Evolutionary conservation across 2,329 filamentous ascomycete species (phyloP).

Genomic region (Capronia americana): DNA sequence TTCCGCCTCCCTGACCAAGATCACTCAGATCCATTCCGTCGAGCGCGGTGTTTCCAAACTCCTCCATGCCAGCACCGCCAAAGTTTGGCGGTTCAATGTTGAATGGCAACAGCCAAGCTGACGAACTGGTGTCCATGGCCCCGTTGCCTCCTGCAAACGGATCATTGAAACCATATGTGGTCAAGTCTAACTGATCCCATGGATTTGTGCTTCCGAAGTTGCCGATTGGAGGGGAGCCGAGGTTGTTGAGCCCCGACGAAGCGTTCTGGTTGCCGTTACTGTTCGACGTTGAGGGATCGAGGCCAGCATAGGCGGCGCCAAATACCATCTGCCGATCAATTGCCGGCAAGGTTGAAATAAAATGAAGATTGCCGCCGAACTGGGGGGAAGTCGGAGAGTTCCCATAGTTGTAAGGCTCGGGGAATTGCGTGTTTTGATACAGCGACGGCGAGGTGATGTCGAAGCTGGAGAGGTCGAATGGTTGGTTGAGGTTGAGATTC

Average conservation of each 20-base stretch:
- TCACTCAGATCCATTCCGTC: conserved; percentile 36
- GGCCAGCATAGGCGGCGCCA: conserved; percentile 66
- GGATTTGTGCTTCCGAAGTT: conserved; percentile 39
- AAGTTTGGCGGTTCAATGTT: conserved; percentile 78
- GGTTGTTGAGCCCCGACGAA: conserved; percentile 43
- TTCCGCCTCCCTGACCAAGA: conserved; percentile 20
- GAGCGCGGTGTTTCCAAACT: conserved; percentile 32
- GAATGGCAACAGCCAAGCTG: conserved; percentile 92
- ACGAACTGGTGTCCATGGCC: conserved; percentile 31
- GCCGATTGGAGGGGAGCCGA: conserved; percentile 38
- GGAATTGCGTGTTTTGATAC: conserved; percentile 32
- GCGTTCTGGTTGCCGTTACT: conserved; percentile 36
- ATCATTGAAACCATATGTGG: conserved; percentile 36
- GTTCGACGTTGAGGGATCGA: conserved; percentile 50
- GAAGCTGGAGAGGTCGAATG: conserved; percentile 36
- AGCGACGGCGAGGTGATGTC: conserved; percentile 38
- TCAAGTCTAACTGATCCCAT: conserved; percentile 36
- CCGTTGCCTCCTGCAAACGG: conserved; percentile 22
- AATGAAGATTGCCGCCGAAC: conserved; percentile 46
- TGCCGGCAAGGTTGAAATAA: conserved; percentile 61
- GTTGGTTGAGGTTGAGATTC: conserved; percentile 35
- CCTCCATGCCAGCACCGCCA: conserved; percentile 29
- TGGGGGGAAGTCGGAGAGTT: conserved; percentile 43
- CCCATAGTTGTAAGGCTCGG: conserved; percentile 40
- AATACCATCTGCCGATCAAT: conserved; percentile 79